phyloP scores from a whole-genome alignment of 768 basidiomycete species.

The Cystofilobasidium ferigula region DNA sequence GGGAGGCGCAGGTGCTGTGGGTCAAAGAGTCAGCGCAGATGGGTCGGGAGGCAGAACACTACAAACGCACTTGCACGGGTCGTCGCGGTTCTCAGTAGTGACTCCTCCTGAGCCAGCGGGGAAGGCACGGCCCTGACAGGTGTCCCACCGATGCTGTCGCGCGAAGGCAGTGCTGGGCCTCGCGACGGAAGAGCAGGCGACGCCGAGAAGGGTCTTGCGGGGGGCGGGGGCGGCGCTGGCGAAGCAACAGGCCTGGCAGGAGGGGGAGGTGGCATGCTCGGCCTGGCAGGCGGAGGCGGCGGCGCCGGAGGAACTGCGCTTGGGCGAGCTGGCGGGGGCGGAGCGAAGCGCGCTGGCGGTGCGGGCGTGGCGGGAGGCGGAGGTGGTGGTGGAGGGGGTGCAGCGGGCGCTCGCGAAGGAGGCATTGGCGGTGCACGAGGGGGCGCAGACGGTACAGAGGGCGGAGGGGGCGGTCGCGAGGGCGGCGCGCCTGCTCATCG shows the following conservation, averaged over 20 bases:
- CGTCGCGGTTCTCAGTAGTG: conserved; percentile 1
- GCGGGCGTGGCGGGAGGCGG: conserved; percentile 28
- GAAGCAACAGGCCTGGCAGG: conserved; percentile 31
- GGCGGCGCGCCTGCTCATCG: conserved; percentile 29
- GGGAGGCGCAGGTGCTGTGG: conserved; percentile 9
- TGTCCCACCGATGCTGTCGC: neutral
- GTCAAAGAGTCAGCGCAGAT: conserved; percentile 28
- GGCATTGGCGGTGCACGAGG: conserved; percentile 29
- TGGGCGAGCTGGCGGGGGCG: neutral
- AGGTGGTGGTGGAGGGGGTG: conserved; percentile 36
- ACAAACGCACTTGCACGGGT: neutral
- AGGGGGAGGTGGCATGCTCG: conserved; percentile 30
- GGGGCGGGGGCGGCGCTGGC: conserved; percentile 28
- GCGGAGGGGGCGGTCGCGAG: conserved; percentile 27
- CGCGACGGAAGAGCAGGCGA: conserved; percentile 1
- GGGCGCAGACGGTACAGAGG: conserved; percentile 28
- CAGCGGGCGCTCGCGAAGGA: conserved; percentile 14
- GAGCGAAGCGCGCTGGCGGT: conserved; percentile 26
- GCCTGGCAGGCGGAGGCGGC: conserved; percentile 28
- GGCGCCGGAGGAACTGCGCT: conserved; percentile 32
- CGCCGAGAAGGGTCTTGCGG: conserved; percentile 31
- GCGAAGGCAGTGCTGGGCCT: neutral
- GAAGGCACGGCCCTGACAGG: neutral
- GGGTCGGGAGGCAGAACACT: neutral
- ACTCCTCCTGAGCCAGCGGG: neutral